Conservation (phyloP, 345 rosid genomes). For the Turritis glabra region DNA sequence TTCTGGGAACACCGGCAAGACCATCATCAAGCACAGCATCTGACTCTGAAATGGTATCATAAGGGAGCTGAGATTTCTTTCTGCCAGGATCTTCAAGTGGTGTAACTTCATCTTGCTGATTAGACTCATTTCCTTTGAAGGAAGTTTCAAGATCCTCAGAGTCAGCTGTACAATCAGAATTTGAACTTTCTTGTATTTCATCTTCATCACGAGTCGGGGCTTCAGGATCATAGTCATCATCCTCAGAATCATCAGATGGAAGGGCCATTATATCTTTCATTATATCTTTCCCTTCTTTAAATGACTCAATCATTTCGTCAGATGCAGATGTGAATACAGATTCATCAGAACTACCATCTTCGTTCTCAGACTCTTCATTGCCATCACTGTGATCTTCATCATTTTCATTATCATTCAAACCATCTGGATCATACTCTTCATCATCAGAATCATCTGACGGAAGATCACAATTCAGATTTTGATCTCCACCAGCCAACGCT, state of each 20-base stretch:
- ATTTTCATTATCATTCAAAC: constrained; percentile 44
- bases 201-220: constrained; percentile 50
- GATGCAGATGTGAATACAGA: constrained; percentile 63
- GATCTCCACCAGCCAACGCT: constrained; percentile 53
- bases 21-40: constrained; percentile 44
- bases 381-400: constrained; percentile 46
- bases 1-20: constrained; percentile 44
- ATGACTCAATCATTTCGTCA: constrained; percentile 48
- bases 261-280: constrained; percentile 46
- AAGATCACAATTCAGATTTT: constrained; percentile 56
- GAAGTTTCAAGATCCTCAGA: constrained; percentile 64
- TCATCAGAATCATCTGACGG: constrained; percentile 91
- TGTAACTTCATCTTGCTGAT: constrained; percentile 42
- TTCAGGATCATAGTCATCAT: constrained; percentile 76
- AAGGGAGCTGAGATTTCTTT: constrained; percentile 35
- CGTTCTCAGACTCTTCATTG: constrained; percentile 54
- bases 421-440: constrained; percentile 67
- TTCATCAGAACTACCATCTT: constrained; percentile 62
- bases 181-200: constrained; percentile 54
- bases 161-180: constrained; percentile 79
- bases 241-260: constrained; percentile 94
- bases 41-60: constrained; percentile 41
- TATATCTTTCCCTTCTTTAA: constrained; percentile 39
- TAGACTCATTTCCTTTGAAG: constrained; percentile 32
- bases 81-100: constrained; percentile 24